Conservation (phyloP, 495 filamentous ascomycete genomes). For the Venustampulla echinocandica region DNA sequence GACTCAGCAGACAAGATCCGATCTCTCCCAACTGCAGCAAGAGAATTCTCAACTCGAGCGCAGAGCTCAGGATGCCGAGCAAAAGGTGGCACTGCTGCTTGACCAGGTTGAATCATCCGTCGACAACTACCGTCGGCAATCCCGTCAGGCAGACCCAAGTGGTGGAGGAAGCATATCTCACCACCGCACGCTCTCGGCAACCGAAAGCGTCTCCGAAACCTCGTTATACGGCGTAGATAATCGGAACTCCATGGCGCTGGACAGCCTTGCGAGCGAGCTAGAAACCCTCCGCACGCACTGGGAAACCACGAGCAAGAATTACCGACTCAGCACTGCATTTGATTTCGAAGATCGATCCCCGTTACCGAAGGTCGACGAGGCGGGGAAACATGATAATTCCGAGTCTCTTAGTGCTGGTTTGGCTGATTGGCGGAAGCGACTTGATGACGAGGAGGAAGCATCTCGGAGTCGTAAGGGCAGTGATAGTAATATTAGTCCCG, state of each 20-base stretch:
- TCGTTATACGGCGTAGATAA: conserved; percentile 36
- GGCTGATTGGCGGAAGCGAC: conserved; percentile 63
- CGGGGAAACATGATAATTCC: conserved; percentile 31
- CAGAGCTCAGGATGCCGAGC: conserved; percentile 81
- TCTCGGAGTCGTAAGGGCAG: conserved; percentile 17
- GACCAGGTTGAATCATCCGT: conserved; percentile 92
- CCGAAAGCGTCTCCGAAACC: conserved; percentile 41
- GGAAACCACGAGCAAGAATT: conserved; percentile 92
- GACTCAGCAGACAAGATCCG: conserved; percentile 49
- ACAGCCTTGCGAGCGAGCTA: conserved; percentile 84
- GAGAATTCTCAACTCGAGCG: conserved; percentile 73
- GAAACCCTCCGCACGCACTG: conserved; percentile 83
- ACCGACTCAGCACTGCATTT: conserved; percentile 76
- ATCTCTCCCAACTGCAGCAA: conserved; percentile 71
- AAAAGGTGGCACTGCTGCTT: conserved; percentile 83
- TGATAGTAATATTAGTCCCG: not conserved
- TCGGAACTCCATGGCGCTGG: conserved; percentile 71
- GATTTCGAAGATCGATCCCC: conserved; percentile 59
- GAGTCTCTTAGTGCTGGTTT: conserved; percentile 56
- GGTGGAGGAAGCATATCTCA: conserved; percentile 19
- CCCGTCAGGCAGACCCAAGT: conserved; percentile 36
- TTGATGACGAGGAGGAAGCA: conserved; percentile 52
- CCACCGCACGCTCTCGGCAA: conserved; percentile 27
- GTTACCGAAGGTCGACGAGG: conserved; percentile 37
- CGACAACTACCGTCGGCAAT: conserved; percentile 85